phyloP scores from a whole-genome alignment of 169 alveolate genomes.

The Plasmodium malariae region DNA sequence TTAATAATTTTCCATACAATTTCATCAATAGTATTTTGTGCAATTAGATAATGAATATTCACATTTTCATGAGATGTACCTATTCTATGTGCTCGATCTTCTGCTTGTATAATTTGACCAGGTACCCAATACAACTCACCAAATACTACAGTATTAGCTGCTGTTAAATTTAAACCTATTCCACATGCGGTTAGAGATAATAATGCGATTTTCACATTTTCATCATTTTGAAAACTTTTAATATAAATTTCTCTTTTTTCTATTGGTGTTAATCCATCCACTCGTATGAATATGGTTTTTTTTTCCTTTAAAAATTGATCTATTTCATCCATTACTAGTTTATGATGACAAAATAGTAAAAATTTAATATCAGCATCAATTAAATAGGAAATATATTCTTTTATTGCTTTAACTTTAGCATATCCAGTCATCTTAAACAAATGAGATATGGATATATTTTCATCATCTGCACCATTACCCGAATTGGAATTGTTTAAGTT shows the following conservation, averaged over 20 bases:
- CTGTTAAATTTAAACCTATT: slow-evolving; percentile 95
- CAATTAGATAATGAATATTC: slow-evolving; percentile 90
- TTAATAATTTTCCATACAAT: slow-evolving; percentile 85
- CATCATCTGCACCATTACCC: slow-evolving; percentile 73
- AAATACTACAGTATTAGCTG: slow-evolving; percentile 97
- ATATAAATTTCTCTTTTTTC: slow-evolving; percentile 92
- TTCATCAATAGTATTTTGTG: slow-evolving; percentile 89
- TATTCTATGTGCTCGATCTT: slow-evolving; percentile 98
- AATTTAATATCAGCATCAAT: slow-evolving; percentile 92
- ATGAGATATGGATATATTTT: slow-evolving; percentile 78
- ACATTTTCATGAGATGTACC: slow-evolving; percentile 90
- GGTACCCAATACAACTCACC: slow-evolving; percentile 99
- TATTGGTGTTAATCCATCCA: slow-evolving; percentile 95
- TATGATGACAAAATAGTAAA: slow-evolving; percentile 97
- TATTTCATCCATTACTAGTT: slow-evolving; percentile 92
- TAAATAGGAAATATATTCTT: slow-evolving; percentile 93
- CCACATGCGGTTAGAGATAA: slow-evolving; percentile 97
- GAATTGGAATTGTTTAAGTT: slow-evolving; percentile 9
- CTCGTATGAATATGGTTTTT: slow-evolving; percentile 90
- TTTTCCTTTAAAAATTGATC: slow-evolving; percentile 84
- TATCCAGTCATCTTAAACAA: slow-evolving; percentile 93
- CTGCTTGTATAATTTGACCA: slow-evolving; percentile 97
- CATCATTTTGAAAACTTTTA: slow-evolving; percentile 90
- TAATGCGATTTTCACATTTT: slow-evolving; percentile 91
- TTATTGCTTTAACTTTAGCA: slow-evolving; percentile 94